Conservation (phyloP, 805 yeast species). For the Barnettozyma botsteinii region DNA sequence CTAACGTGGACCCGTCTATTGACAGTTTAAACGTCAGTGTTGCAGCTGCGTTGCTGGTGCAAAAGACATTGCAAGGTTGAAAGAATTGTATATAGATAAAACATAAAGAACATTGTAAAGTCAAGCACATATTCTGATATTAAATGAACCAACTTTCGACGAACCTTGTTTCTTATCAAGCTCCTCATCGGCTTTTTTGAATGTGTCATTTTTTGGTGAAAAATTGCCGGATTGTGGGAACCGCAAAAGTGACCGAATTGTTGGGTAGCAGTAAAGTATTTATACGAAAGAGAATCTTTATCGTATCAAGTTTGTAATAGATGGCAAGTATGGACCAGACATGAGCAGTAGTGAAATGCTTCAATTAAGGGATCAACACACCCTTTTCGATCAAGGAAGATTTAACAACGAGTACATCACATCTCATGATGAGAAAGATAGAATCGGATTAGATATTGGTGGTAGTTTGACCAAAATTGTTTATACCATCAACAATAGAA, state of each 20-base stretch:
- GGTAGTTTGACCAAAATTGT: slow-evolving; percentile 91
- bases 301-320: too few species aligned
- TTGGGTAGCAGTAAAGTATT: slow-evolving; percentile 3
- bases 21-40: slow-evolving; percentile 89
- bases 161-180: too few species aligned
- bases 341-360: slow-evolving; percentile 5
- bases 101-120: too few species aligned
- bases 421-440: slow-evolving; percentile 1
- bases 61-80: slow-evolving; percentile 16
- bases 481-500: slow-evolving; percentile 47
- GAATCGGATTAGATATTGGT: slow-evolving; percentile 61
- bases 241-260: slow-evolving; percentile 3
- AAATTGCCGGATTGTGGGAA: slow-evolving; percentile 8
- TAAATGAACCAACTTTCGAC: too few species aligned
- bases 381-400: not conserved
- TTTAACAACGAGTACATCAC: not conserved
- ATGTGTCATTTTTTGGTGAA: not conserved
- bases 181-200: too few species aligned
- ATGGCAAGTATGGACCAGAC: too few species aligned
- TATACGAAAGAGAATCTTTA: not conserved
- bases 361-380: not conserved
- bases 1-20: slow-evolving; percentile 34
- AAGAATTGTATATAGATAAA: not conserved
- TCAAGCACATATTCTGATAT: too few species aligned
- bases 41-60: slow-evolving; percentile 68